These are phyloP conservation scores for Rhodamnia rubescens DNA, from an alignment of 345 rosid genomes.

Conservation along the genomic window DNA sequence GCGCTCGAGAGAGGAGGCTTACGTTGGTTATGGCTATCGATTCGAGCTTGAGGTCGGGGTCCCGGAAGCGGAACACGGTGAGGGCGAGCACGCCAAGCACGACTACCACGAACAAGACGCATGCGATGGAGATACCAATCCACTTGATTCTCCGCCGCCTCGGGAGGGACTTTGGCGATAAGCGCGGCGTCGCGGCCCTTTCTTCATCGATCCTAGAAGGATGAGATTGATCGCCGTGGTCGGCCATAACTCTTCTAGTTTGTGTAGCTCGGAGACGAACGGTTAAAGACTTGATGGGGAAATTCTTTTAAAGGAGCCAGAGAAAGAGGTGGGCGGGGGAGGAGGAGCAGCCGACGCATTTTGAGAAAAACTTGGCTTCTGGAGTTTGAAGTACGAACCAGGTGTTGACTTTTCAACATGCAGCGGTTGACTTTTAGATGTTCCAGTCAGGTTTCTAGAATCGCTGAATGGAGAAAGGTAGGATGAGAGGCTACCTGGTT, in stretches of 20 bases:
- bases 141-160: neutral
- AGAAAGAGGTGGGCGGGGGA: neutral
- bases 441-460: neutral
- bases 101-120: neutral
- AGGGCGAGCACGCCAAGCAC: neutral
- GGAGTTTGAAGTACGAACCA: neutral
- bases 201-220: neutral
- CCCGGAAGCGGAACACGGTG: neutral
- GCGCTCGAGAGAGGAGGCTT: neutral
- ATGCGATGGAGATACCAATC: neutral
- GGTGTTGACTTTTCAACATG: neutral
- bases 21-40: neutral
- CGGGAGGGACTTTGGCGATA: neutral
- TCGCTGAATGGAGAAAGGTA: neutral
- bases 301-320: neutral
- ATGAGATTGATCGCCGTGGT: neutral
- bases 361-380: neutral
- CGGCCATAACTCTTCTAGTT: neutral
- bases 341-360: neutral
- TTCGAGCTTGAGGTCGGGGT: neutral
- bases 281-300: neutral
- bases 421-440: neutral
- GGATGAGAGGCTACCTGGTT: neutral
- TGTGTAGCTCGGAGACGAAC: neutral
- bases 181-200: neutral